Base-by-base conservation (phyloP, 2,329 filamentous ascomycete genomes). In the Fusarium xyrophilum region DNA sequence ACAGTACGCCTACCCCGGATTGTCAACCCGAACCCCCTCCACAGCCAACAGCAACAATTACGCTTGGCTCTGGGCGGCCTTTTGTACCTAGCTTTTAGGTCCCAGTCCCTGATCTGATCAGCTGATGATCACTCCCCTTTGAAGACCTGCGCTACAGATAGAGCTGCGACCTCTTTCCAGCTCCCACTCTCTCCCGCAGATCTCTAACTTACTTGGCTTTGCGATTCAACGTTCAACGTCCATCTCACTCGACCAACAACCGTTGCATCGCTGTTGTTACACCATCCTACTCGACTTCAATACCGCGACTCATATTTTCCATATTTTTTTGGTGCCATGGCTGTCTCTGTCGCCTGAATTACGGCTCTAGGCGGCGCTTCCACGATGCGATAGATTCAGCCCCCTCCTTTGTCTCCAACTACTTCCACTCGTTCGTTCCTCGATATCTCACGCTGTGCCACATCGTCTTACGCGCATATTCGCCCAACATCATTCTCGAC, bases 121-220 rank as follows among this genome's bases (percentile, higher is more conserved):
- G 72, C 72, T 74, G 72, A 74, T 74, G 72, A 74, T 74, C 72
- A 60, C 69, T 74, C 72, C 70, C 72, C 71, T 73, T 71, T 74
- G 66, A 62, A 73, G 71, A 57, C 53, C 59, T 48, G 36, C 52
- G 54, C 60, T 69, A 64, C 56, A 68, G 59, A 70, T 72, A 72
- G 60, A 68, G 70, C 64, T 73, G 56, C 65, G 60, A 62, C 67
- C 59, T 73, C 69, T 60, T 69, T 46, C 65, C 63, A 68, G 62
- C 63, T 68, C 51, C 65, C 52, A 63, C 62, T 60, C 46, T 48
- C 62, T 67, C 47, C 39, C 71, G 71, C 67, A 71, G 69, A 73
- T 73, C 71, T 73, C 58, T 65, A 25, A 42, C 23, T 6, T 27
- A 39, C 55, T 40, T 56, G 56, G 65, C 59, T 44, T 62, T 65